phyloP scores from a whole-genome alignment of 169 alveolate species.

The Plasmodium berghei region DNA sequence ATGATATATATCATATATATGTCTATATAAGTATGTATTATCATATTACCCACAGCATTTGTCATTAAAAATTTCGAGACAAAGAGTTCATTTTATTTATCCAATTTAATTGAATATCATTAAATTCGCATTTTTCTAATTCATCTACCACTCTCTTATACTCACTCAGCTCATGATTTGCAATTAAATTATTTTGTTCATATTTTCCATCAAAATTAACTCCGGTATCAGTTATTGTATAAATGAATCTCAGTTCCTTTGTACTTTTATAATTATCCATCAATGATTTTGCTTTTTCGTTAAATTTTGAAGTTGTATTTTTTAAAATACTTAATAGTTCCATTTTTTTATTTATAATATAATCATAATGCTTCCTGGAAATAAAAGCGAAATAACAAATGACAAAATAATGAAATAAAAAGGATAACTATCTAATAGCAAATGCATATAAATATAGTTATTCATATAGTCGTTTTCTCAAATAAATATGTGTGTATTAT shows the following conservation, averaged over 20 bases:
- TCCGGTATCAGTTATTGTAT: constrained; percentile 31
- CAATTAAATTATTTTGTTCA: constrained; percentile 5
- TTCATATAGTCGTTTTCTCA: no score
- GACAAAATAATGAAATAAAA: constrained; percentile 1
- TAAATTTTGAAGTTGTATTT: constrained; percentile 35
- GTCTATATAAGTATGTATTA: constrained; percentile 8
- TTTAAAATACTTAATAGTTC: constrained; percentile 31
- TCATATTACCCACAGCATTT: background rate
- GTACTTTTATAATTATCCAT: constrained; percentile 34
- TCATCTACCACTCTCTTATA: constrained; percentile 42
- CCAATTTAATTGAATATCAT: constrained; percentile 57
- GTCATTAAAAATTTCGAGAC: constrained; percentile 36
- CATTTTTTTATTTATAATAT: constrained; percentile 14
- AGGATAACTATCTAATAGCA: background rate
- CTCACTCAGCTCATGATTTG: constrained; percentile 25
- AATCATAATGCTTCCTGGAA: constrained; percentile 42
- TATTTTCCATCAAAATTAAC: constrained; percentile 17
- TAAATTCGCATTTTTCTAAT: constrained; percentile 27
- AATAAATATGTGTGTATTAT: no score
- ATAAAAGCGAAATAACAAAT: background rate
- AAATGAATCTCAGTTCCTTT: constrained; percentile 37
- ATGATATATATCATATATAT: background rate
- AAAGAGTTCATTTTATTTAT: constrained; percentile 60
- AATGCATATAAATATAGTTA: no score
- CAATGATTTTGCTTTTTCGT: constrained; percentile 38